phyloP scores from a whole-genome alignment of 208 protist genomes.

The Plasmodiophora brassicae region DNA sequence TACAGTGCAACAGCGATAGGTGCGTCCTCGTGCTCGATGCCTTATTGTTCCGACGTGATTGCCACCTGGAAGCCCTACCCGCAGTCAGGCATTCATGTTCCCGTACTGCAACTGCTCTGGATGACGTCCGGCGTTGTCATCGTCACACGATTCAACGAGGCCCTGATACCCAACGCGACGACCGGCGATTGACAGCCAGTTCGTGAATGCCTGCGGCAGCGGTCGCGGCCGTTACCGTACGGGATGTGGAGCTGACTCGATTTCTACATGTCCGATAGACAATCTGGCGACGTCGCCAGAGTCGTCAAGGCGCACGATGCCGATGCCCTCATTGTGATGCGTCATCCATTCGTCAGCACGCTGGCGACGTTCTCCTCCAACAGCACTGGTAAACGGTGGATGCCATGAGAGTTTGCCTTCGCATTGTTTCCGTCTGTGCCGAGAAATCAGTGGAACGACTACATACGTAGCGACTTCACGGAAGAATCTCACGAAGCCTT shows the following conservation, averaged over 20 bases:
- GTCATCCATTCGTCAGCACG: constrained; percentile 60
- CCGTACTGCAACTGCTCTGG: not conserved
- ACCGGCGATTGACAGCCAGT: not conserved
- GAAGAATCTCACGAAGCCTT: too few species aligned
- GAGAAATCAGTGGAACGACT: too few species aligned
- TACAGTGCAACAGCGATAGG: not conserved
- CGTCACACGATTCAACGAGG: not conserved
- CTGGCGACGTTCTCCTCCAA: constrained; percentile 55
- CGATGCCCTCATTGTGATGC: constrained; percentile 53
- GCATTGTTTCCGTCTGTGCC: too few species aligned
- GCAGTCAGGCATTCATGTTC: too few species aligned
- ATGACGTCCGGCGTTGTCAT: not conserved
- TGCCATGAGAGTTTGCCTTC: too few species aligned
- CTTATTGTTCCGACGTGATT: constrained; percentile 8
- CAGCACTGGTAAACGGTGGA: constrained; percentile 52
- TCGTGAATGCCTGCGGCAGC: not conserved
- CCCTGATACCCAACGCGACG: not conserved
- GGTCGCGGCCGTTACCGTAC: not conserved
- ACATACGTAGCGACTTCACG: too few species aligned
- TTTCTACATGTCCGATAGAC: constrained; percentile 56
- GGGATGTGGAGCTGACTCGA: constrained; percentile 45
- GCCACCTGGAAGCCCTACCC: too few species aligned
- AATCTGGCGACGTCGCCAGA: constrained; percentile 45
- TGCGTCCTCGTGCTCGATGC: constrained; percentile 38
- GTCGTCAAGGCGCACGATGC: constrained; percentile 44